Base-by-base conservation (phyloP, 208 protist genomes). In the Acanthamoeba divionensis region DNA sequence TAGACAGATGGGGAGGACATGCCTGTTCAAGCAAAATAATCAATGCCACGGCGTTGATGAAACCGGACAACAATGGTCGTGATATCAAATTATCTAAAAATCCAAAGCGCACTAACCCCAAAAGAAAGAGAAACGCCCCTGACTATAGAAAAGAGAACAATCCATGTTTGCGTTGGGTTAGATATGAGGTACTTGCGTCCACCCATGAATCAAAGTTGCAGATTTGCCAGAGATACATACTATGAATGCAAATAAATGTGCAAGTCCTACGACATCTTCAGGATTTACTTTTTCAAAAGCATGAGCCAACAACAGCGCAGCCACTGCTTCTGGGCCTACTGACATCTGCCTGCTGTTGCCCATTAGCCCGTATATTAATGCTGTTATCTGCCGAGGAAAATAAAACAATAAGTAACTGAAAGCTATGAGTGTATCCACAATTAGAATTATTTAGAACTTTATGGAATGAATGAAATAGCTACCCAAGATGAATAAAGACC, bases 331-430 rank as follows among this genome's bases (percentile, higher is more conserved):
- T 88, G 77, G 77, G 0, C 77, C 77, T 21, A 86, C 67, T 5
- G 77, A 86, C 77, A 86, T 36, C 55, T 86, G 77, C 12, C 77
- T 1, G 54, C 77, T 86, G 77, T 86, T 86, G 54, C 77, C 77
- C 48, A 86, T 62, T 21, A 86, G 12, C 77, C 47, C 52, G 55
- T 86, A 86, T 44, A 86, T 44, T 26, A 86, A 33, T 12, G 77
- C 77, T 24, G 77, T 67, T 13, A 86, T 86, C 77, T 86, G 54
- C 36, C 9, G 18, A 15, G 18, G 36, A 15, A 31, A 15, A 67
- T 38, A n/a, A n/a, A n/a, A n/a, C n/a, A n/a, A n/a, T n/a, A n/a
- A n/a, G n/a, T n/a, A n/a, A n/a, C n/a, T n/a, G n/a, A n/a, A n/a
- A n/a, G n/a, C n/a, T n/a, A n/a, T n/a, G n/a, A n/a, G n/a, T n/a